Conservation (phyloP, 148 eudicot genomes). For the Linanthus parryae region DNA sequence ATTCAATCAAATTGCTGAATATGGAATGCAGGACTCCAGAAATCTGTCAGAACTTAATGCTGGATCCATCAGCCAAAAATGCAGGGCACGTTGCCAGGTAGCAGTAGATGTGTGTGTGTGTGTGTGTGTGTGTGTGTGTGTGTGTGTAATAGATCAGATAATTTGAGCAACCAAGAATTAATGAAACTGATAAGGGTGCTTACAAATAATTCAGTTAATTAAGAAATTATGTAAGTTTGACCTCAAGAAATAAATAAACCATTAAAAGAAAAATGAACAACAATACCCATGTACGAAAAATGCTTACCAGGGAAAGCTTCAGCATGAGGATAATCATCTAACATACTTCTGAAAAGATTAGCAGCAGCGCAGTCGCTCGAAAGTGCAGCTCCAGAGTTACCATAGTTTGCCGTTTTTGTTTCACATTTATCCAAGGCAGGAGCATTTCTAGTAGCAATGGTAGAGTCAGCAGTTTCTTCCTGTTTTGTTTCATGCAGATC, state of each 20-base stretch:
- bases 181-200: neutral
- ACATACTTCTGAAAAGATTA: neutral
- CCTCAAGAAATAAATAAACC: neutral
- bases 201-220: neutral
- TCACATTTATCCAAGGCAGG: constrained; percentile 7
- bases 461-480: neutral
- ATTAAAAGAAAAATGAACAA: neutral
- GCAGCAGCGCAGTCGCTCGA: neutral
- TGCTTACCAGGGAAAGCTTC: constrained; percentile 5
- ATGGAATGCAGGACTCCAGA: neutral
- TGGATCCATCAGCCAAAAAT: neutral
- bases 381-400: neutral
- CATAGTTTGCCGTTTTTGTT: constrained; percentile 8
- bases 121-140: too few species aligned
- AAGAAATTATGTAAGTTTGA: neutral
- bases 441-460: neutral
- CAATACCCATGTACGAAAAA: neutral
- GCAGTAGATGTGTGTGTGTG: too few species aligned
- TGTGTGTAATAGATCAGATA: too few species aligned
- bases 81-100: too few species aligned
- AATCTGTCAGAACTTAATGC: neutral
- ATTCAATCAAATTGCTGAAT: too few species aligned
- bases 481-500: constrained; percentile 1
- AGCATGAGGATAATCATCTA: neutral
- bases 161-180: too few species aligned